Conservation (phyloP, 208 protist species). For the Trypanosoma vivax region DNA sequence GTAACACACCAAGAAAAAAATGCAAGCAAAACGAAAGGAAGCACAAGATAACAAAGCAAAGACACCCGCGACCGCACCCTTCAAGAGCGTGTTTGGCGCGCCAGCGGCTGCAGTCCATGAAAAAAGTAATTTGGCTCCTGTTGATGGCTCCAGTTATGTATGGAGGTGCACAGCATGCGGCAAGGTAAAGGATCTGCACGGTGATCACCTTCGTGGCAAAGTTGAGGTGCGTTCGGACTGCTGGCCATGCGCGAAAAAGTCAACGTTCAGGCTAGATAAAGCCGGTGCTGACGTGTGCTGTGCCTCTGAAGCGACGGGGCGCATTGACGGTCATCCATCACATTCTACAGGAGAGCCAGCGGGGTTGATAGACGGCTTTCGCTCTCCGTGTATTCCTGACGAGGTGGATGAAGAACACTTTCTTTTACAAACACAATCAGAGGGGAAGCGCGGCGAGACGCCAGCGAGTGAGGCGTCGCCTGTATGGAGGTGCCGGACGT, state of each 20-base stretch:
- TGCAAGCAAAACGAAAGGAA: too few relatives aligned
- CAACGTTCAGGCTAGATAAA: not conserved
- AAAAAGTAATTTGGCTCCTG: too few relatives aligned
- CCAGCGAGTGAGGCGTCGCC: not conserved
- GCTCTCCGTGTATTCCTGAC: not conserved
- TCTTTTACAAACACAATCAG: not conserved
- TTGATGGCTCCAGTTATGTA: too few relatives aligned
- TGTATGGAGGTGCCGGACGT: slow-evolving; percentile 34
- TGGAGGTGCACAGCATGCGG: not conserved
- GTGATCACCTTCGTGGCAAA: not conserved
- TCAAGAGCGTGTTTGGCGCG: too few relatives aligned
- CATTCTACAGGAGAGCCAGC: not conserved
- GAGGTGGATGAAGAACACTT: not conserved
- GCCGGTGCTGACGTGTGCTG: not conserved
- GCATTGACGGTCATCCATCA: not conserved
- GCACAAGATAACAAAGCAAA: too few relatives aligned
- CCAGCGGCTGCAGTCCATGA: too few relatives aligned
- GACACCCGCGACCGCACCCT: too few relatives aligned
- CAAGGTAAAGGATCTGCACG: not conserved
- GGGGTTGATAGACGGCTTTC: not conserved
- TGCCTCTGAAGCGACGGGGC: not conserved
- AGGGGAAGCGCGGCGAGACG: not conserved
- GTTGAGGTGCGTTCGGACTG: not conserved
- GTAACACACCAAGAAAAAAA: too few relatives aligned
- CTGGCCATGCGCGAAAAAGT: not conserved